Percentiles rank a stretch among this genome's conserved stretches.
phyloP scores from a whole-genome alignment of 805 yeast genomes.

The Ogataea populi-albae region DNA sequence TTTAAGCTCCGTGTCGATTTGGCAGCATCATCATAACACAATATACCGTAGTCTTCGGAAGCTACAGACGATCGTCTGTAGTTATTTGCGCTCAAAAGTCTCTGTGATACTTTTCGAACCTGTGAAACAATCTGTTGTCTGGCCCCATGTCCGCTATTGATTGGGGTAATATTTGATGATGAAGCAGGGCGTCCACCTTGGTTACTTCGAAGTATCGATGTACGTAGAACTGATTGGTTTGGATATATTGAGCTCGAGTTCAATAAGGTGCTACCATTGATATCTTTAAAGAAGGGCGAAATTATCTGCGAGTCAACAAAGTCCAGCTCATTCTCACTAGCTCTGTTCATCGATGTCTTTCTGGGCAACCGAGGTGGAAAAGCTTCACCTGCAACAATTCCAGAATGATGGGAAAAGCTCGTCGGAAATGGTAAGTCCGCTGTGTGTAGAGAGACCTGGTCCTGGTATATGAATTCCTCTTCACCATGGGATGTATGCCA shows the following conservation, averaged over 20 bases:
- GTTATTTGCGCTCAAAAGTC: neutral
- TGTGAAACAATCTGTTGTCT: constrained; percentile 25
- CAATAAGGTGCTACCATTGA: neutral
- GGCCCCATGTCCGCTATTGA: constrained; percentile 8
- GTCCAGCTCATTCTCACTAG: constrained; percentile 16
- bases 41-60: constrained; percentile 1
- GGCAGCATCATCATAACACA: neutral
- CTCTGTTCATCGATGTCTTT: neutral
- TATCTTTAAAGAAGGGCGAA: constrained; percentile 8
- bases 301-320: constrained; percentile 19
- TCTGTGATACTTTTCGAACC: constrained; percentile 30
- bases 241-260: constrained; percentile 2
- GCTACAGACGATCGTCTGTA: neutral
- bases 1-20: constrained; percentile 10
- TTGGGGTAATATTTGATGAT: neutral
- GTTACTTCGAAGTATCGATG: constrained; percentile 7
- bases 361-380: neutral
- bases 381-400: neutral
- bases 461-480: constrained; percentile 31
- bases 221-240: constrained; percentile 4
- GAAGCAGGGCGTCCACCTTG: neutral
- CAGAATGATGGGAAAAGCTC: neutral
- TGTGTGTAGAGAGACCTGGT: constrained; percentile 10
- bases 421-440: neutral
- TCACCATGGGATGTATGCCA: too few species aligned